Base-by-base conservation (phyloP, 257 asterid species). In the Paraleonurus japonicus region DNA sequence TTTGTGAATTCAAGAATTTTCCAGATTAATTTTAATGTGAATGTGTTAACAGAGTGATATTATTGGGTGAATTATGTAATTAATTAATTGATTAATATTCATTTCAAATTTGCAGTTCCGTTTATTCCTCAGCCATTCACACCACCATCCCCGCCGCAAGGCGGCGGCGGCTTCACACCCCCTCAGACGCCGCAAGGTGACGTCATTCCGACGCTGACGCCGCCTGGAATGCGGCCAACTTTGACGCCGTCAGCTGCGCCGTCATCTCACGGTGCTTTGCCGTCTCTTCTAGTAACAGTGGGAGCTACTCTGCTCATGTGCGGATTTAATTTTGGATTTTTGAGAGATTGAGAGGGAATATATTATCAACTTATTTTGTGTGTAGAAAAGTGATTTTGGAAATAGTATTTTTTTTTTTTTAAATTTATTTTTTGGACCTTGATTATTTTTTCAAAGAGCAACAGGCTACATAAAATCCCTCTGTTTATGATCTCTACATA, bases 151-250 rank as follows among this genome's bases (percentile, higher is more conserved):
- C 19, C 67, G 12, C 45, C 3, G 15, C 65, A 60, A 30, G 58
- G 70, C 16, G 73, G 15, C 28, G 65, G 72, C 0, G 72, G 43
- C 58, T 13, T 69, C 37, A 55, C 65, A 0, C 81, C 74, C 1
- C 72, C 74, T 39, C 68, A 13, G 41, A 53, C 68, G 43, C 80
- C 81, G 28, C 74, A 51, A 9, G 69, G 81, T 0, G 79, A 75
- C 60, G 5, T 78, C 4, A 73, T 83, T 16, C 88, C 88, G 37
- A 76, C 89, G 8, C 70, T 80, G 62, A 83, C 95, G 15, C 90
- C 90, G 0, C 85, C 95, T 0, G 95, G 95, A 32, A 80, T 82
- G 78, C 78, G 85, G 55, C 93, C 93, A 7, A 80, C 82, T 67
- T 69, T 85, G 75, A 74, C 67, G 3, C 72, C 85, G 17, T 89